Conservation (phyloP, 768 basidiomycete genomes). For the Austroboletus eburneus region DNA sequence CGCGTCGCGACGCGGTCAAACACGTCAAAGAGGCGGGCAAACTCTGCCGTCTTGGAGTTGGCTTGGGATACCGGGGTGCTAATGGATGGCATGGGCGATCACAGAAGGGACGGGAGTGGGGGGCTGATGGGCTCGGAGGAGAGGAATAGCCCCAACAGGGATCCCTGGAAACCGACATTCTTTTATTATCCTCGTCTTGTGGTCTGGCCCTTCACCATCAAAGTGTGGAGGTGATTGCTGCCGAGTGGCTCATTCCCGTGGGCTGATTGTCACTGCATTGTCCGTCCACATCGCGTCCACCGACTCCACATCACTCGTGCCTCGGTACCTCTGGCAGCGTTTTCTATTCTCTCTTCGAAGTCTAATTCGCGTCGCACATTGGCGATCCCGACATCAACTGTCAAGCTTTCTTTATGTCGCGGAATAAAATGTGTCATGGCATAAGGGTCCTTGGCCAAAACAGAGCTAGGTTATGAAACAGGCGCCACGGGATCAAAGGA, state of each 20-base stretch:
- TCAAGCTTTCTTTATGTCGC: background rate
- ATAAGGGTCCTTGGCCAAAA: no score
- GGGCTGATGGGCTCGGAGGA: background rate
- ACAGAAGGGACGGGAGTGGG: background rate
- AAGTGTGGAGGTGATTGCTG: conserved; percentile 10
- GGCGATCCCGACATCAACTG: background rate
- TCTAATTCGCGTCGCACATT: no score
- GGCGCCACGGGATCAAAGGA: background rate
- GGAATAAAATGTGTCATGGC: background rate
- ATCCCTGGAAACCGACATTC: no score
- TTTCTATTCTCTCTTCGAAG: background rate
- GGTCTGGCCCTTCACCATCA: conserved; percentile 1
- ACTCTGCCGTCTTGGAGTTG: conserved; percentile 45
- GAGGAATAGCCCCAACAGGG: no score
- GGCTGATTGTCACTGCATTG: conserved; percentile 7
- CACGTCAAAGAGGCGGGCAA: conserved; percentile 49
- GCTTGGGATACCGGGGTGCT: conserved; percentile 19
- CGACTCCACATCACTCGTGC: background rate
- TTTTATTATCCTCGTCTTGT: conserved; percentile 21
- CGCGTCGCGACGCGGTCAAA: conserved; percentile 52
- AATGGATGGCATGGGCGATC: conserved; percentile 1
- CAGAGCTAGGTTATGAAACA: background rate
- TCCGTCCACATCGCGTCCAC: conserved; percentile 8
- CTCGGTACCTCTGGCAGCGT: background rate
- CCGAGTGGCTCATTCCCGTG: conserved; percentile 21